phyloP scores from a whole-genome alignment of 139 green algal species.

The Spirogloea muscicola region DNA sequence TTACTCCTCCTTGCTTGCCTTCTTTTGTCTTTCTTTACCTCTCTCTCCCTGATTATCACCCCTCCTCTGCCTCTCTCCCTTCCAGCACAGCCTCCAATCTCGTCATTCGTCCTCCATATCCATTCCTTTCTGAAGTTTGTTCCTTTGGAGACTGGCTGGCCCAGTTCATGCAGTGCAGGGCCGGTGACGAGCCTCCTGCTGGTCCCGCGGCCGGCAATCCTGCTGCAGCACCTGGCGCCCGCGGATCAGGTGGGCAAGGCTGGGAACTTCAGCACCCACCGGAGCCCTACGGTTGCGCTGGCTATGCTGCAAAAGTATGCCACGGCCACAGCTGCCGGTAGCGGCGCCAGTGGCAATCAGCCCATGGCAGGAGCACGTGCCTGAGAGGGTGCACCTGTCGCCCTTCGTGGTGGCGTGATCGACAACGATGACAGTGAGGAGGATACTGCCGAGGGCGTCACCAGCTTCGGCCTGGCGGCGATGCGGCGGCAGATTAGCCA shows the following conservation, averaged over 20 bases:
- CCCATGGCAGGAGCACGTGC: neutral
- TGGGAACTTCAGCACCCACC: too few species aligned
- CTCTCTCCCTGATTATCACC: slow-evolving; percentile 1
- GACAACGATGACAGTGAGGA: neutral
- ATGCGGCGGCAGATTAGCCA: slow-evolving; percentile 4
- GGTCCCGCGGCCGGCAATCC: neutral
- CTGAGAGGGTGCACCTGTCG: slow-evolving; percentile 2
- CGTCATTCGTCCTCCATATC: neutral
- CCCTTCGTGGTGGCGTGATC: neutral
- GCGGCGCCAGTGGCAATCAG: neutral
- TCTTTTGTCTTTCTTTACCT: neutral
- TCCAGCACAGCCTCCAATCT: neutral
- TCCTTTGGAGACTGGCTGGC: neutral
- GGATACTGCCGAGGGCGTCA: neutral
- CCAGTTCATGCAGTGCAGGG: slow-evolving; percentile 1
- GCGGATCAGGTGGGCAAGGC: too few species aligned
- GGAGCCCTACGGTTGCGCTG: neutral
- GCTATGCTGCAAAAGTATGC: neutral
- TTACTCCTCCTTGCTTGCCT: neutral
- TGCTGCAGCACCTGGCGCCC: neutral
- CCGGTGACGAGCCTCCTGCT: slow-evolving; percentile 17
- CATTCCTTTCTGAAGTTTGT: neutral
- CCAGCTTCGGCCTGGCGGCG: neutral
- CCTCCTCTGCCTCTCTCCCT: neutral
- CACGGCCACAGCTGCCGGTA: neutral